phyloP scores from a whole-genome alignment of 257 asterid genomes.

The Mentha longifolia region DNA sequence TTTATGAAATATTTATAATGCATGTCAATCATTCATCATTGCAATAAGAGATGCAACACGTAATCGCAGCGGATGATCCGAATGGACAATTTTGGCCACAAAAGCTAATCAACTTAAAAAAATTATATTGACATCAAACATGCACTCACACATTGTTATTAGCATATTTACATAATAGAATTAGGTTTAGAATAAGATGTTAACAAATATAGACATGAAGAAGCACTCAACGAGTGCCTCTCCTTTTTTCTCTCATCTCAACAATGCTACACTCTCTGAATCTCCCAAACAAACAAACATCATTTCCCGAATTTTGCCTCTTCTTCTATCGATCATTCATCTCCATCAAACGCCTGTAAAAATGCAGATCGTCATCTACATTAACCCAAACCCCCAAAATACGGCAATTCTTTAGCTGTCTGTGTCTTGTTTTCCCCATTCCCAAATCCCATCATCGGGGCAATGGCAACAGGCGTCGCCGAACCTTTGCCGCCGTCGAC shows the following conservation, averaged over 20 bases:
- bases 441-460: constrained; percentile 14
- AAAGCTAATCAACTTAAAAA: no score
- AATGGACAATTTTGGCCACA: no score
- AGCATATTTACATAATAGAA: no score
- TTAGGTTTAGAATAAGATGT: neutral
- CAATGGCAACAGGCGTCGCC: constrained; percentile 54
- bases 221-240: constrained; percentile 35
- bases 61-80: no score
- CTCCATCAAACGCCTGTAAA: neutral
- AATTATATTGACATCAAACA: no score
- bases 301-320: constrained; percentile 30
- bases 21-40: no score
- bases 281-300: constrained; percentile 17
- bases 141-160: no score
- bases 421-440: neutral
- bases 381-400: neutral
- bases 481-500: constrained; percentile 42
- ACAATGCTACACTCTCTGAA: constrained; percentile 16
- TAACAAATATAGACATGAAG: neutral
- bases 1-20: no score
- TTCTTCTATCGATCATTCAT: constrained; percentile 34
- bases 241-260: constrained; percentile 39
- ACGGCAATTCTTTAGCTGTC: constrained; percentile 1
- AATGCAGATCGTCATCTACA: neutral
- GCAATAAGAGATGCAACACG: no score